Conservation (phyloP, 306 rosid genomes). For the Phaseolus lunatus region DNA sequence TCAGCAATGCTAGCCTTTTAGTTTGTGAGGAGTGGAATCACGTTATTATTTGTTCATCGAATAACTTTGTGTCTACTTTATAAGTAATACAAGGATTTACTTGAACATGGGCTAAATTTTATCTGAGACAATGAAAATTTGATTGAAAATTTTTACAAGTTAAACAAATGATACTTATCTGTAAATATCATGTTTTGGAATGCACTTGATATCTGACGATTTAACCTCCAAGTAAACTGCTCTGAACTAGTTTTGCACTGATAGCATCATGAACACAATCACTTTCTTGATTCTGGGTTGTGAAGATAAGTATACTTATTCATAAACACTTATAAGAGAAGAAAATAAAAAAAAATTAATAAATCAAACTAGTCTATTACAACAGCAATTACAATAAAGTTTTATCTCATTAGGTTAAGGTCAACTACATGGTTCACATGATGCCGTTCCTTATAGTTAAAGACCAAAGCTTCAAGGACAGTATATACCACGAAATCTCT, state of each 20-base stretch:
- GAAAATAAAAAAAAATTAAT: neutral
- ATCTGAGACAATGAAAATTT: neutral
- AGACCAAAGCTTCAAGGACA: neutral
- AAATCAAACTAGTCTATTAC: neutral
- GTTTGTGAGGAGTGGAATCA: constrained; percentile 16
- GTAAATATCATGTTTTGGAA: neutral
- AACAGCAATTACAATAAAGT: neutral
- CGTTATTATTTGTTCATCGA: neutral
- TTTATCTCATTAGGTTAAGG: neutral
- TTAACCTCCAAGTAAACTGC: constrained; percentile 7
- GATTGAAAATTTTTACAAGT: neutral
- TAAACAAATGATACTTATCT: neutral
- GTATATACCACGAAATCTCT: neutral
- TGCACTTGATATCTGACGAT: neutral
- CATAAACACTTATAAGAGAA: neutral
- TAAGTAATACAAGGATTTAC: neutral
- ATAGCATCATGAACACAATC: constrained; percentile 6
- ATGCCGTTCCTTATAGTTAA: neutral
- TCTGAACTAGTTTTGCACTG: neutral
- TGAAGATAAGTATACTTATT: neutral
- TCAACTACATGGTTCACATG: neutral
- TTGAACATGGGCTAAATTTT: constrained; percentile 13
- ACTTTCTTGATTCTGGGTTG: neutral
- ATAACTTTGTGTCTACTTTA: constrained; percentile 17
- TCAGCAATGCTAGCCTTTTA: neutral